Base-by-base conservation (phyloP, 2,329 filamentous ascomycete species). In the Penicillium sp. region DNA sequence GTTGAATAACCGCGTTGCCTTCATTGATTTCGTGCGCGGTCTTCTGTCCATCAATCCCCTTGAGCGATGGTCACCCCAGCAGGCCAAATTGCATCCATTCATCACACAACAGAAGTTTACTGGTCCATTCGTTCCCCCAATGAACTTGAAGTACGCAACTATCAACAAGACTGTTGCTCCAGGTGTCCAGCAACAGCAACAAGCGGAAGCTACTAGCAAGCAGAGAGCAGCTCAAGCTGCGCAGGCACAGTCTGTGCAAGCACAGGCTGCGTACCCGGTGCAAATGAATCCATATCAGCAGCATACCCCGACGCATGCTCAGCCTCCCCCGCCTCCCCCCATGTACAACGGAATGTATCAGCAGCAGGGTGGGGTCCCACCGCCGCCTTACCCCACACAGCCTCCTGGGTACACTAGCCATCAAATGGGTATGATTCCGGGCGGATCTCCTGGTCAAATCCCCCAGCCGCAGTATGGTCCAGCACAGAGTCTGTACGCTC, bases 41-140 rank as follows among this genome's bases (percentile, higher is more conserved):
- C 78, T 99, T 39, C 80, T 99, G 56, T 96, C 90, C 59, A 96
- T 97, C 72, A 99, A 97, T 72, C 95, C 95, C 3, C 83, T 99
- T 33, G 95, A 99, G 76, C 83, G 95, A 73, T 99, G 95, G 95
- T 96, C 95, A 4, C 95, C 95, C 7, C 93, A 97, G 70, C 95
- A 99, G 77, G 95, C 95, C 33, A 97, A 97, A 72, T 80, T 97
- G 58, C 95, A 99, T 72, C 95, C 95, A 0, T 99, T 99, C 76
- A 99, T 99, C 71, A 99, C 95, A 0, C 95, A 99, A 72, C 90
- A 96, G 71, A 99, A 98, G 79, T 99, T 89, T 72, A 97, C 93
- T 0, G 93, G 92, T 0, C 92, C 93, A 3, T 99, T 99, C 71
- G 91, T 98, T 48, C 95, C 95, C 9, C 93, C 93, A 2, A 96